Base-by-base conservation (phyloP, 1,284 basidiomycete species). In the Lentinus polychrous region DNA sequence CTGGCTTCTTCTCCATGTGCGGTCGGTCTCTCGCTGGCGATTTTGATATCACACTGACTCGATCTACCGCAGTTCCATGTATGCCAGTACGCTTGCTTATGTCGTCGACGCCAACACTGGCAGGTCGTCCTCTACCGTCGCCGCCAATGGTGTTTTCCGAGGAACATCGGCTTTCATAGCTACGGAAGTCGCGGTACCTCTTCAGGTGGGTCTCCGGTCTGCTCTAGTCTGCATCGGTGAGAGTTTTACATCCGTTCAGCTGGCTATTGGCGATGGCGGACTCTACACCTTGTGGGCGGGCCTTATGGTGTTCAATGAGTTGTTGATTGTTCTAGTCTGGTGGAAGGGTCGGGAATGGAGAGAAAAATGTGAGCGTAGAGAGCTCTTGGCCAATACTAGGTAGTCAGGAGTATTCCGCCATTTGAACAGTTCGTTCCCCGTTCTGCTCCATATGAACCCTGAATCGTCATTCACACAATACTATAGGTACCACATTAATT, bases 41-140 rank as follows among this genome's bases (percentile, higher is more conserved):
- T 37, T 3, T 34, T 36, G 10, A 24, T 27, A 14, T 22, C 35
- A 31, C n/a, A 15, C 11, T 45, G 14, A 17, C 22, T 1, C 4
- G 20, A 23, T 39, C 37, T 17, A 50, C 35, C 3, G 20, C 22
- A 60, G 59, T 36, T 56, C 45, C n/a, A 52, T 56, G 24, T 64
- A 49, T 50, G 46, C 82, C 12, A 82, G 80, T 52, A 82, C 83
- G 0, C 66, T 91, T 31, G 79, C 86, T 0, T 90, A 88, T 57
- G 72, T 89, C 43, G 83, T 89, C 6, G 88, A 92, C 59, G 79
- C 86, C 2, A 91, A 91, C 59, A 67, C 70, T 2, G 89, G 90
- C 5, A 75, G 85, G 15, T 84, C 84, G 0, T 78, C 81, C 1
- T 78, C 76, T 12, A 86, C 84, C 2, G 78, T 86, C 4, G 83